Percentiles rank a stretch among this genome's conserved stretches.
phyloP scores from a whole-genome alignment of 2,329 filamentous ascomycete species.

The Penicillium sp. region DNA sequence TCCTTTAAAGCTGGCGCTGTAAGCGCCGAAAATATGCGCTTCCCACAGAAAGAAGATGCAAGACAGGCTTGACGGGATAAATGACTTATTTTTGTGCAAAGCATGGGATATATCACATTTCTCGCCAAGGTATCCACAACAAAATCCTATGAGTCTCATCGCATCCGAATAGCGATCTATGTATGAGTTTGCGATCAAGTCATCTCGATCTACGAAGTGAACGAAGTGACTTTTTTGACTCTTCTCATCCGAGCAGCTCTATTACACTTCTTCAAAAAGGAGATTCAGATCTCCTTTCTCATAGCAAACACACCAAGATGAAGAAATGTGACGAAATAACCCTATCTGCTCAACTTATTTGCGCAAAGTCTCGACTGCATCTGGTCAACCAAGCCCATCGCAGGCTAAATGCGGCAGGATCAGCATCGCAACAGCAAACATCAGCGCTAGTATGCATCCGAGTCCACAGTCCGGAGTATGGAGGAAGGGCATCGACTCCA shows the following conservation, averaged over 20 bases:
- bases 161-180: neutral
- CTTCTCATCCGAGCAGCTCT: conserved; percentile 8
- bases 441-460: conserved; percentile 1
- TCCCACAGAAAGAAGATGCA: neutral
- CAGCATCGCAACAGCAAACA: conserved; percentile 4
- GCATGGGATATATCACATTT: too few relatives aligned
- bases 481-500: too few relatives aligned
- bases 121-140: too few relatives aligned
- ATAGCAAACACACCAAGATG: too few relatives aligned
- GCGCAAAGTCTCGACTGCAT: conserved; percentile 11
- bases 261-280: too few relatives aligned
- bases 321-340: conserved; percentile 16
- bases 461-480: too few relatives aligned
- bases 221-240: too few relatives aligned
- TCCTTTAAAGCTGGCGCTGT: neutral
- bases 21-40: conserved; percentile 7
- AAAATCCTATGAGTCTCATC: too few relatives aligned
- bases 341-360: conserved; percentile 12
- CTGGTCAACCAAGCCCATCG: conserved; percentile 6
- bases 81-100: too few relatives aligned
- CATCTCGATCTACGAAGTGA: too few relatives aligned
- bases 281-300: too few relatives aligned
- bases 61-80: too few relatives aligned
- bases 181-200: conserved; percentile 2
- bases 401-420: conserved; percentile 1